phyloP scores from a whole-genome alignment of 768 basidiomycete genomes.

The Lactifluus subvellereus region DNA sequence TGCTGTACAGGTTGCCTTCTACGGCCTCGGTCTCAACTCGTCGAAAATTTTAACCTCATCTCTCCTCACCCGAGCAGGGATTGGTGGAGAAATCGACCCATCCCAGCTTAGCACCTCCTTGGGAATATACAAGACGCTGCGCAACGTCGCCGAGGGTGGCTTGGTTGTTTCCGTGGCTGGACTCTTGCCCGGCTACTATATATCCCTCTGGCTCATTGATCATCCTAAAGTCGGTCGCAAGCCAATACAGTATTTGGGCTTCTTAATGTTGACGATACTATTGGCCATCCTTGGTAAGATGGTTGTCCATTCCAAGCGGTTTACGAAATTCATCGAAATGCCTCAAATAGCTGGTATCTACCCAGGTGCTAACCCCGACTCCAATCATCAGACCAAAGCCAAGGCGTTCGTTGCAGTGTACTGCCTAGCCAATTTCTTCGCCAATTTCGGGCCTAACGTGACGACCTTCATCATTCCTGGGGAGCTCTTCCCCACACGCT shows the following conservation, averaged over 20 bases:
- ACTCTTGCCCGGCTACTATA: constrained; percentile 76
- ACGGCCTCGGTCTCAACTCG: constrained; percentile 82
- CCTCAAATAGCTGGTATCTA: constrained; percentile 15
- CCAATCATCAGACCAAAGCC: constrained; percentile 36
- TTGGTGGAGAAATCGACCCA: constrained; percentile 41
- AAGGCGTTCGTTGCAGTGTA: constrained; percentile 36
- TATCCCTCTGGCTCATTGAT: constrained; percentile 60
- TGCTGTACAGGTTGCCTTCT: constrained; percentile 64
- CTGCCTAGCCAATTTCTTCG: constrained; percentile 38
- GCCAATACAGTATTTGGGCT: constrained; percentile 76
- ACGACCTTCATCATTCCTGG: constrained; percentile 42
- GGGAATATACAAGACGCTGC: constrained; percentile 45
- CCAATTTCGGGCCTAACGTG: constrained; percentile 41
- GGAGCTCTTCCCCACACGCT: constrained; percentile 42
- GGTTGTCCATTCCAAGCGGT: constrained; percentile 22
- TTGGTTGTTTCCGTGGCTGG: constrained; percentile 71
- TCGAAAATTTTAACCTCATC: constrained; percentile 62
- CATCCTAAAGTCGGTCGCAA: constrained; percentile 60
- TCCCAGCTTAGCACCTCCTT: constrained; percentile 31
- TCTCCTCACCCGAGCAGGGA: constrained; percentile 39
- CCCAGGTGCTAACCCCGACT: background rate
- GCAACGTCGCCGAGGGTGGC: constrained; percentile 66
- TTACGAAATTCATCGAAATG: constrained; percentile 28
- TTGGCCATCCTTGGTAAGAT: constrained; percentile 62
- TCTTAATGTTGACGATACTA: constrained; percentile 54